A percentile compares a stretch with the other conserved stretches of the same genome.
phyloP scores from a whole-genome alignment of 1,284 basidiomycete genomes.

The Porphyrellus sp. region DNA sequence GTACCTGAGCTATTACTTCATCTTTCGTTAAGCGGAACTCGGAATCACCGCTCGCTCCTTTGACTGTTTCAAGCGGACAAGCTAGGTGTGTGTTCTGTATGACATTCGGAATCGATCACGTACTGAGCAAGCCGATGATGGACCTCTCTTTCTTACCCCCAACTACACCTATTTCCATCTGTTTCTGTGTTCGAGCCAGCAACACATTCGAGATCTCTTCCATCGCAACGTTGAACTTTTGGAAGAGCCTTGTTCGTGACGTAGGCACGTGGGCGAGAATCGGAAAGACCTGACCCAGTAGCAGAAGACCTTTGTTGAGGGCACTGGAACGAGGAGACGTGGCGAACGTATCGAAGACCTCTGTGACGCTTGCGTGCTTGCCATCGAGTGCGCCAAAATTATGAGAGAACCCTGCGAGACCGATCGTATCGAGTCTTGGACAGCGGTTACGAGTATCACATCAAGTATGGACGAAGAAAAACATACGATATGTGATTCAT shows the following conservation, averaged over 20 bases:
- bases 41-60: conserved; percentile 40
- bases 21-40: conserved; percentile 54
- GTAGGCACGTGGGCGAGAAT: neutral
- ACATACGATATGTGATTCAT: conserved; percentile 48
- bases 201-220: conserved; percentile 46
- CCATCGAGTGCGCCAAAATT: conserved; percentile 34
- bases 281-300: conserved; percentile 17
- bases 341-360: conserved; percentile 2
- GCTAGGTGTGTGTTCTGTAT: neutral
- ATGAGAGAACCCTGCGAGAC: conserved; percentile 53
- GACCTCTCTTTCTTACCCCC: conserved; percentile 46
- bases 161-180: conserved; percentile 33
- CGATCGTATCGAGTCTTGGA: conserved; percentile 33
- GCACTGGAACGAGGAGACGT: neutral
- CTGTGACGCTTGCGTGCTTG: conserved; percentile 26
- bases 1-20: conserved; percentile 62
- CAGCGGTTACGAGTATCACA: conserved; percentile 20
- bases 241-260: conserved; percentile 20
- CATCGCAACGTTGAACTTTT: conserved; percentile 40
- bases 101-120: neutral
- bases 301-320: neutral
- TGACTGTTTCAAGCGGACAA: neutral
- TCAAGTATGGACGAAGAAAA: too few relatives aligned
- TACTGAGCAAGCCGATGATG: conserved; percentile 40
- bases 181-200: conserved; percentile 42